phyloP scores from a whole-genome alignment of 768 basidiomycete species.

The Asterophora parasitica region DNA sequence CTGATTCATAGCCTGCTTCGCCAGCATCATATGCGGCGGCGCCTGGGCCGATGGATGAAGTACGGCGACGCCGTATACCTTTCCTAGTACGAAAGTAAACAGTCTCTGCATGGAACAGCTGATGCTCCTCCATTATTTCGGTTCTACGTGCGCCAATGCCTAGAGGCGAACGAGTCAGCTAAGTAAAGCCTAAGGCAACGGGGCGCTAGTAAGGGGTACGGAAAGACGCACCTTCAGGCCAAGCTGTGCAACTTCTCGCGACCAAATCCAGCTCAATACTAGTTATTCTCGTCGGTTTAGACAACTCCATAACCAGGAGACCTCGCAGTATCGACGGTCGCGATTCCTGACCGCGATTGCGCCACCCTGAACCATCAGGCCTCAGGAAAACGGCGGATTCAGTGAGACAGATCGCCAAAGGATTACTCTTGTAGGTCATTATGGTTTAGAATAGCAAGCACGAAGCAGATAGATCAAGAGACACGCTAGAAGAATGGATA shows the following conservation, averaged over 20 bases:
- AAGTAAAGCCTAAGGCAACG: no score
- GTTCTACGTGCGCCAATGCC: constrained; percentile 68
- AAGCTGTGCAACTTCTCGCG: constrained; percentile 66
- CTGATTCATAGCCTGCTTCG: constrained; percentile 29
- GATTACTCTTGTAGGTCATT: constrained; percentile 27
- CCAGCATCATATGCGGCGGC: constrained; percentile 26
- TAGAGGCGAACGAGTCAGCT: constrained; percentile 12
- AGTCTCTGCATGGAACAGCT: constrained; percentile 63
- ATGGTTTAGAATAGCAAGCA: no score
- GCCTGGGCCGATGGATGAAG: constrained; percentile 46
- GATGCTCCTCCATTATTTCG: constrained; percentile 76
- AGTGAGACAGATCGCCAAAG: constrained; percentile 55
- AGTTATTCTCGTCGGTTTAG: constrained; percentile 80
- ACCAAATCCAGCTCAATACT: constrained; percentile 79
- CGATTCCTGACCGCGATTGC: constrained; percentile 23
- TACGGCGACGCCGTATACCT: constrained; percentile 26
- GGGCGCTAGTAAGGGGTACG: constrained; percentile 1
- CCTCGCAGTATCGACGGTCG: constrained; percentile 59
- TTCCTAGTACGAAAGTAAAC: constrained; percentile 68
- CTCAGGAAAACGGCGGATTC: constrained; percentile 74
- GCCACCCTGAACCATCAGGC: constrained; percentile 36
- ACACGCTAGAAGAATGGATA: background rate
- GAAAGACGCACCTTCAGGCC: constrained; percentile 72
- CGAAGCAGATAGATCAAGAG: background rate
- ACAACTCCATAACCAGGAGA: constrained; percentile 48